Base-by-base conservation (phyloP, 1,284 basidiomycete genomes). In the Heterobasidion irregulare region DNA sequence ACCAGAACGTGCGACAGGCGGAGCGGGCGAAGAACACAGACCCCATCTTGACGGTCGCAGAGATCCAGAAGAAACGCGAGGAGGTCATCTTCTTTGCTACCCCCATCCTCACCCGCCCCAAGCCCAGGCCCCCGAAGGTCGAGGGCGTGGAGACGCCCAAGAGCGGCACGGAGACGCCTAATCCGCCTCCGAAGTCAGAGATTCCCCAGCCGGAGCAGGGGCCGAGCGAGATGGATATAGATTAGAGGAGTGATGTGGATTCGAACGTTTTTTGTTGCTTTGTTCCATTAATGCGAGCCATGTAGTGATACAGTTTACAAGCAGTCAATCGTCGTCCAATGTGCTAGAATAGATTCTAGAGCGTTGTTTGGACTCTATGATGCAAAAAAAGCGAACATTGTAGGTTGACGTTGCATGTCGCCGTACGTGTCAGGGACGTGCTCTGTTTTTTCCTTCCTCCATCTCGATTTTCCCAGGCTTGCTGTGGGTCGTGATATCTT, bases 21-120 rank as follows among this genome's bases (percentile, higher is more conserved):
- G 94, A 97, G 77, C 78, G 83, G 59, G 74, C 86, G 68, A 94
- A 95, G 83, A 88, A 91, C 66, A 83, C 86, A 59, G 86, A 95
- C 69, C 86, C 92, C 32, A 81, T 92, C 60, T 72, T 96, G 70
- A 92, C 80, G 56, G 81, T 77, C 53, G 83, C 75, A 55, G 92
- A 97, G 69, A 87, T 96, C 62, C 68, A 76, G 70, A 93, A 93
- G 85, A 90, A 87, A 79, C 79, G 83, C 65, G 94, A 97, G 62
- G 94, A 96, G 71, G 73, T 94, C 57, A 83, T 90, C 63, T 94
- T 89, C 75, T 89, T 88, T 62, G 84, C 86, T 48, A 82, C 84
- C 35, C 89, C 89, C 35, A 93, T 94, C 70, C 75, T 94, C 68
- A 89, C 86, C 63, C 86, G 79, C 76, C 89, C 89, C 55, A 95